Evolutionary conservation across 2,329 filamentous ascomycete genomes (phyloP).

Genomic region (Sarocladium oryzae): DNA sequence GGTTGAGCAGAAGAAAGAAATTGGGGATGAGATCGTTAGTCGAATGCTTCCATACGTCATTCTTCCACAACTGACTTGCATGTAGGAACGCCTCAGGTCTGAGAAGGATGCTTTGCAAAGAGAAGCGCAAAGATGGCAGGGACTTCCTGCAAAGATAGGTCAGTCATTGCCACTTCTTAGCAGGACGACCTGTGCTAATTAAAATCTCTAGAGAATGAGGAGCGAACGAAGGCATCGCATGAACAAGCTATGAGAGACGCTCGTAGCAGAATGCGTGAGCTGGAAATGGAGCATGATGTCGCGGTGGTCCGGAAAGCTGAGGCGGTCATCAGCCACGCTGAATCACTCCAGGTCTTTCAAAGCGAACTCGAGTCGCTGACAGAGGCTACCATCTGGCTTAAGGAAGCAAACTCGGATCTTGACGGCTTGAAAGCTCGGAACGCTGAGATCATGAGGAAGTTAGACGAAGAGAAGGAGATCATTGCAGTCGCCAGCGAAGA

Average conservation of each 20-base stretch:
- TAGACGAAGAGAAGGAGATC: constrained; percentile 39
- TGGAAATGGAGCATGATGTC: constrained; percentile 49
- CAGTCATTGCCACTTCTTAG: constrained; percentile 13
- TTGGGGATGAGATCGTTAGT: constrained; percentile 33
- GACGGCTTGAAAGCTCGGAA: constrained; percentile 63
- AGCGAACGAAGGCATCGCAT: constrained; percentile 23
- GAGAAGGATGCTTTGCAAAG: constrained; percentile 65
- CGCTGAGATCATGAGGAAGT: constrained; percentile 44
- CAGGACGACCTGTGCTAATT: constrained; percentile 14
- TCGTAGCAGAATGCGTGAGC: constrained; percentile 34
- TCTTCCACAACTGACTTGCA: not conserved
- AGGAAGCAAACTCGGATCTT: constrained; percentile 81
- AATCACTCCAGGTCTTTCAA: constrained; percentile 56
- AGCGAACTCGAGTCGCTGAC: constrained; percentile 56
- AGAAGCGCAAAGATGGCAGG: constrained; percentile 56
- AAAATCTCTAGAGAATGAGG: constrained; percentile 26
- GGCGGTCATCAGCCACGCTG: constrained; percentile 45
- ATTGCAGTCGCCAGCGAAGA: constrained; percentile 33
- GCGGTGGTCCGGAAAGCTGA: constrained; percentile 50
- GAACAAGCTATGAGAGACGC: constrained; percentile 26
- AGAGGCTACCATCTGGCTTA: constrained; percentile 61
- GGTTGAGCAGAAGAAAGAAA: constrained; percentile 33
- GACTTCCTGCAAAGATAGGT: constrained; percentile 67
- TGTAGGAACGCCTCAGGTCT: constrained; percentile 37
- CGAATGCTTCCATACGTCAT: not conserved